A percentile compares a stretch with the other conserved stretches of the same genome.
Evolutionary conservation across 441 rosid genomes (phyloP).

Genomic region (Omphalea diandra): DNA sequence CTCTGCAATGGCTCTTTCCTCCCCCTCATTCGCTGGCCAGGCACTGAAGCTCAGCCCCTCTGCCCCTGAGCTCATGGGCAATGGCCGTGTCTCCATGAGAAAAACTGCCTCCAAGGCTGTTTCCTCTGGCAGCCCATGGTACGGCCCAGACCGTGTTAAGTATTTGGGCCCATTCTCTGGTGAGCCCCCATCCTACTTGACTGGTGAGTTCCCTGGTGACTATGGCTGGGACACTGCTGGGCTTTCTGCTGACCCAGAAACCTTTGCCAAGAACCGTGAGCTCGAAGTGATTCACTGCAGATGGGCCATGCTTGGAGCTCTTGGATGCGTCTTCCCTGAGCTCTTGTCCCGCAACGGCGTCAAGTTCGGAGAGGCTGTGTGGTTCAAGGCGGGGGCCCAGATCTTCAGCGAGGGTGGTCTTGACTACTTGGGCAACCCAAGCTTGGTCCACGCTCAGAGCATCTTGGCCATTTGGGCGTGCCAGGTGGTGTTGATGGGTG

Average conservation of each 20-base stretch:
- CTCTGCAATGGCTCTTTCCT: conserved; percentile 46
- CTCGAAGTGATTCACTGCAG: conserved; percentile 74
- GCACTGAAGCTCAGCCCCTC: conserved; percentile 38
- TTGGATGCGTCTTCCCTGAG: conserved; percentile 79
- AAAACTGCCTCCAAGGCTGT: conserved; percentile 28
- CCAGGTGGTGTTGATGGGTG: conserved; percentile 34
- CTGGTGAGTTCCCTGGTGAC: conserved; percentile 72
- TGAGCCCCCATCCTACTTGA: conserved; percentile 65
- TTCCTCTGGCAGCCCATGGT: conserved; percentile 69
- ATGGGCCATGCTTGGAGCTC: conserved; percentile 85
- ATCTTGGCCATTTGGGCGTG: conserved; percentile 28
- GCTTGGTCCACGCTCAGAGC: conserved; percentile 27
- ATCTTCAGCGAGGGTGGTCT: conserved; percentile 80
- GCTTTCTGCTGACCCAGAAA: conserved; percentile 76
- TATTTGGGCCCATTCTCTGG: conserved; percentile 81
- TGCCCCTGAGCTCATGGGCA: conserved; percentile 31
- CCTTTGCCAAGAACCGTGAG: conserved; percentile 81
- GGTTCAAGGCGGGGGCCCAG: conserved; percentile 88
- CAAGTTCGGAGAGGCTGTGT: conserved; percentile 73
- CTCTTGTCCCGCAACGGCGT: conserved; percentile 68
- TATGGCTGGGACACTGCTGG: conserved; percentile 92
- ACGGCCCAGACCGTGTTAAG: conserved; percentile 72
- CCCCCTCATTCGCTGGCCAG: conserved; percentile 40
- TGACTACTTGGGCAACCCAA: conserved; percentile 66
- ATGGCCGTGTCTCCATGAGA: conserved; percentile 43